A percentile compares a stretch with the other conserved stretches of the same genome.
Conservation (phyloP, 768 basidiomycete species). For the Termitomyces bulborhizus region DNA sequence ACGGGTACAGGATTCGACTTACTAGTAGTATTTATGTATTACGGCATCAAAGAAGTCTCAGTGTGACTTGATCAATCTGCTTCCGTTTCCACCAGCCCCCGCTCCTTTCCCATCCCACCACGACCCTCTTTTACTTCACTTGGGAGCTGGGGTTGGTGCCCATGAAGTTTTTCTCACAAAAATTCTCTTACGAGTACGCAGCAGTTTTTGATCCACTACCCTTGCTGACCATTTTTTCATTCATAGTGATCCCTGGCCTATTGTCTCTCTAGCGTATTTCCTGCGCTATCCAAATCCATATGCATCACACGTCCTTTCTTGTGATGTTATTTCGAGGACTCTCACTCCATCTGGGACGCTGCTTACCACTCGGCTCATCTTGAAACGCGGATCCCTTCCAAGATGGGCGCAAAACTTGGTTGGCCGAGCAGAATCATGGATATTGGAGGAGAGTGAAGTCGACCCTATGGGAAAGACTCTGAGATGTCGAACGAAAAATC, state of each 20-base stretch:
- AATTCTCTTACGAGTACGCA: slow-evolving; percentile 49
- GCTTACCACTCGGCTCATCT: slow-evolving; percentile 82
- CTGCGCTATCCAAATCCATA: slow-evolving; percentile 95
- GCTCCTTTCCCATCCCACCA: slow-evolving; percentile 3
- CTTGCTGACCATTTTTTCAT: slow-evolving; percentile 10
- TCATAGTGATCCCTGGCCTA: slow-evolving; percentile 85
- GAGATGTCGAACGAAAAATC: slow-evolving; percentile 76
- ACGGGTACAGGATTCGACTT: slow-evolving; percentile 46
- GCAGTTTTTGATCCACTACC: background rate
- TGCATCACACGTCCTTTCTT: slow-evolving; percentile 88
- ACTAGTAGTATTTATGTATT: slow-evolving; percentile 16
- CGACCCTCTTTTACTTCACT: slow-evolving; percentile 6
- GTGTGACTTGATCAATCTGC: slow-evolving; percentile 8
- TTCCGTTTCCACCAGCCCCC: slow-evolving; percentile 3
- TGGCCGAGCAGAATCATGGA: slow-evolving; percentile 86
- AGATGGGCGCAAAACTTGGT: slow-evolving; percentile 86
- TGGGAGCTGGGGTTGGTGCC: slow-evolving; percentile 24
- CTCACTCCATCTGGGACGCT: slow-evolving; percentile 71
- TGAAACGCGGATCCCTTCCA: slow-evolving; percentile 88
- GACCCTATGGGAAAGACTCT: slow-evolving; percentile 77
- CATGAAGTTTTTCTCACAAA: slow-evolving; percentile 56
- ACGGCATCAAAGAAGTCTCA: slow-evolving; percentile 9
- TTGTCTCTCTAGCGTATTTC: slow-evolving; percentile 90
- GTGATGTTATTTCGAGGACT: slow-evolving; percentile 87
- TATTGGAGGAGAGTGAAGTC: slow-evolving; percentile 92